A percentile compares a stretch with the other conserved stretches of the same genome.
Evolutionary conservation across 768 basidiomycete genomes (phyloP).

Genomic region (Mycena chlorophos): DNA sequence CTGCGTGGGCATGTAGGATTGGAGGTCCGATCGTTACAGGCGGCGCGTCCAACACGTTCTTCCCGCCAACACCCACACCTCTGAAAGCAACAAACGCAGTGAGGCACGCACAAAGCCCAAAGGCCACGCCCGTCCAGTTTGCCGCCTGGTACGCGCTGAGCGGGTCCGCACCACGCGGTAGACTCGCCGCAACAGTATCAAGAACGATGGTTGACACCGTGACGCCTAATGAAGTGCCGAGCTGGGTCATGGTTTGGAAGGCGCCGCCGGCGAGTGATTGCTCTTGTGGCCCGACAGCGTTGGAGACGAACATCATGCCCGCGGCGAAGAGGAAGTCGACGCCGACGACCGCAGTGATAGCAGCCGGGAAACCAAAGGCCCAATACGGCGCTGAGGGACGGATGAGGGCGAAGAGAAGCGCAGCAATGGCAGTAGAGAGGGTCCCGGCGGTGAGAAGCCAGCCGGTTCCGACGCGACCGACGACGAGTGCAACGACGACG

Average conservation of each 20-base stretch:
- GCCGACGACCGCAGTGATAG: constrained; percentile 54
- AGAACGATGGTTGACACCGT: constrained; percentile 60
- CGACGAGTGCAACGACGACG: constrained; percentile 49
- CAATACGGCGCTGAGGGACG: constrained; percentile 49
- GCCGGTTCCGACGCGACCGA: constrained; percentile 45
- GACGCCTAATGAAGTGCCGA: constrained; percentile 56
- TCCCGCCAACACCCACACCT: background rate
- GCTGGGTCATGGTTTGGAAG: constrained; percentile 64
- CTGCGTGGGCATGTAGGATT: too few relatives aligned
- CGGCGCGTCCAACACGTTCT: background rate
- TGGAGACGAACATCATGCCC: constrained; percentile 59
- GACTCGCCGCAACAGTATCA: constrained; percentile 39
- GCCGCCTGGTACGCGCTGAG: constrained; percentile 17
- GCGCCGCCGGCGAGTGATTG: constrained; percentile 60
- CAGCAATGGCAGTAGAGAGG: constrained; percentile 45
- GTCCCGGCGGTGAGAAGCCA: constrained; percentile 48
- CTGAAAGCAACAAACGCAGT: background rate
- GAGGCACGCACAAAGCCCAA: background rate
- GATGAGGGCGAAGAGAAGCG: constrained; percentile 57
- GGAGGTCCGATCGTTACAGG: background rate
- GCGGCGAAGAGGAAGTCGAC: constrained; percentile 61
- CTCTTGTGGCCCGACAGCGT: constrained; percentile 50
- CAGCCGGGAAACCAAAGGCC: constrained; percentile 63
- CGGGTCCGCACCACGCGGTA: constrained; percentile 23
- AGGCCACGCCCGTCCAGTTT: constrained; percentile 17